Base-by-base conservation (phyloP, 768 basidiomycete genomes). In the Obba rivulosa region DNA sequence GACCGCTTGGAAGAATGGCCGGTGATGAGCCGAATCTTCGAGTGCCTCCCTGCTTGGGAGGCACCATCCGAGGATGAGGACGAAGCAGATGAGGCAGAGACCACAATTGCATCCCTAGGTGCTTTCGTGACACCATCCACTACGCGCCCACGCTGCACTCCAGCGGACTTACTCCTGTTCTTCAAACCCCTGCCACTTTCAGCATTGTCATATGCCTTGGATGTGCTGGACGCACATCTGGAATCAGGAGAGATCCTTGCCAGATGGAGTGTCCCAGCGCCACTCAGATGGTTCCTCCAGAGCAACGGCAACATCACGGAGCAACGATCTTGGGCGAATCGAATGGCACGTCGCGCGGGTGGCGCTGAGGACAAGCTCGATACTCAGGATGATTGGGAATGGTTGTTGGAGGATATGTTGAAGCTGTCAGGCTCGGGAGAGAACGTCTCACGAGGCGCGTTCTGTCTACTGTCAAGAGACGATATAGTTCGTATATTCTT, bases 11-110 rank as follows among this genome's bases (percentile, higher is more conserved):
- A 80, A 49, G 76, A 83, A 55, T 95, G 90, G 91, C 60, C 80
- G 1, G 82, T 73, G 3, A 97, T 96, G 93, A 90, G 86, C 55
- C 71, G 74, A 25, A 89, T 99, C 43, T 97, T 99, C 63, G 95
- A 99, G 62, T 99, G 94, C 62, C 74, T 98, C 25, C 95, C 95
- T 0, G 95, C 85, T 3, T 96, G 94, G 91, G 83, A 82, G 48
- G 70, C 82, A 8, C 53, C 71, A 3, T 63, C 64, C 36, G 75
- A 74, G n/a, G 77, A 74, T 35, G 79, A 83, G 41, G 74, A 76
- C 36, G 77, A 87, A 49, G 79, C 74, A 42, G 91, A 91, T 51
- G 81, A 81, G 43, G 83, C 81, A n/a, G 83, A 92, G 45, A 85
- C 85, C 5, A 94, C 91, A 0, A 73, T 95, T 28, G 64, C 77